phyloP scores from a whole-genome alignment of 2,329 filamentous ascomycete species.

The Aplosporella prunicola region DNA sequence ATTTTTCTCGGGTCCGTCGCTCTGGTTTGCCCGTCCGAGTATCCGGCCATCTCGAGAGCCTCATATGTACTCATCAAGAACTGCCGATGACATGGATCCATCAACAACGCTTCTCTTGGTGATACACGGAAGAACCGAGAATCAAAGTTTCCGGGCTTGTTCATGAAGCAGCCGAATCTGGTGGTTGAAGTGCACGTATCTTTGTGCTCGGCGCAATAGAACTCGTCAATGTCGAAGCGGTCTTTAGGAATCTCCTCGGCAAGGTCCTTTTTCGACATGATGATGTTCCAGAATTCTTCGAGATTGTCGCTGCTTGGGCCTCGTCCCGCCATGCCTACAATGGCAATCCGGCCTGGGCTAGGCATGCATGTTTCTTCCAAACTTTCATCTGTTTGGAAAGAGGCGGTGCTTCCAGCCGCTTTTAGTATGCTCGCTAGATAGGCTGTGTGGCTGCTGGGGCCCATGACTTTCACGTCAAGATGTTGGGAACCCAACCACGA shows the following conservation, averaged over 20 bases:
- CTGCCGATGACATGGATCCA: constrained; percentile 17
- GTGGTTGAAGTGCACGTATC: neutral
- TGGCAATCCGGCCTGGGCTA: neutral
- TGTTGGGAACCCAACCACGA: too few relatives aligned
- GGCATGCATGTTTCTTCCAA: too few relatives aligned
- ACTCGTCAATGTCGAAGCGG: neutral
- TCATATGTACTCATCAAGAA: constrained; percentile 15
- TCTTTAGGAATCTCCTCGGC: constrained; percentile 3
- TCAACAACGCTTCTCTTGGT: constrained; percentile 12
- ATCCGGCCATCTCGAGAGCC: constrained; percentile 15
- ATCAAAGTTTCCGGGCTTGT: constrained; percentile 14
- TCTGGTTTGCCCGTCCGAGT: constrained; percentile 4
- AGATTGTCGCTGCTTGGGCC: neutral
- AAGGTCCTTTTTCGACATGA: neutral
- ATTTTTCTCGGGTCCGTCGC: constrained; percentile 17
- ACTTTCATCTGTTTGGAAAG: too few relatives aligned
- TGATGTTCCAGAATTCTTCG: constrained; percentile 3
- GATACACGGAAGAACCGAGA: constrained; percentile 15
- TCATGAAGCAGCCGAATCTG: constrained; percentile 11
- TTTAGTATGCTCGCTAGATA: too few relatives aligned
- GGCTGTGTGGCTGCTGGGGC: too few relatives aligned
- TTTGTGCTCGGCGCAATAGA: neutral
- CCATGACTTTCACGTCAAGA: too few relatives aligned
- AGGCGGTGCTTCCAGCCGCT: too few relatives aligned
- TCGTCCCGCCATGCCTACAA: constrained; percentile 5